phyloP scores from a whole-genome alignment of 371 early-diverging fungal genomes.

The Coemansia sp. region DNA sequence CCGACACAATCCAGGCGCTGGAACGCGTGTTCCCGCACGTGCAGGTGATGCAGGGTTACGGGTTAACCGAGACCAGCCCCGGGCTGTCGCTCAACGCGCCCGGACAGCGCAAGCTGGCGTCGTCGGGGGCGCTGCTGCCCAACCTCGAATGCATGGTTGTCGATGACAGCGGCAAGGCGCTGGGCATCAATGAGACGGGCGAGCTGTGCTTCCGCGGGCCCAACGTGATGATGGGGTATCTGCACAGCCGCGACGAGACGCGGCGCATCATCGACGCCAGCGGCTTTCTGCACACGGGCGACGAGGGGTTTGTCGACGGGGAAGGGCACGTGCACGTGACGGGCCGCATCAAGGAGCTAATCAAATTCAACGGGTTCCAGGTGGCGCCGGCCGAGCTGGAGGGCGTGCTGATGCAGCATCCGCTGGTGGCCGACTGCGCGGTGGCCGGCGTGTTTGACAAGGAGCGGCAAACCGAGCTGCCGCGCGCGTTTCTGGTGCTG shows the following conservation, averaged over 20 bases:
- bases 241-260: constrained; percentile 70
- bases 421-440: constrained; percentile 71
- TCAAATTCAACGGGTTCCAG: constrained; percentile 79
- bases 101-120: constrained; percentile 39
- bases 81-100: constrained; percentile 48
- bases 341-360: constrained; percentile 66
- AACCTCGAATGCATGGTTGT: constrained; percentile 70
- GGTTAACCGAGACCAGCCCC: constrained; percentile 69
- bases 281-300: constrained; percentile 85
- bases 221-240: constrained; percentile 78
- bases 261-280: constrained; percentile 61
- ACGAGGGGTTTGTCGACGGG: constrained; percentile 57
- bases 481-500: constrained; percentile 76
- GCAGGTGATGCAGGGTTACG: constrained; percentile 70
- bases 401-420: constrained; percentile 69
- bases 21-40: constrained; percentile 53
- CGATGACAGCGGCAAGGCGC: constrained; percentile 44
- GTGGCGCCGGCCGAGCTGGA: constrained; percentile 83
- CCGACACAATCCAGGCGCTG: constrained; percentile 59
- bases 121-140: constrained; percentile 63
- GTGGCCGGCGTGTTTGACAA: constrained; percentile 68
- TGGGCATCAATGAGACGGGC: constrained; percentile 46
- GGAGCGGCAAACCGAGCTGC: constrained; percentile 73
- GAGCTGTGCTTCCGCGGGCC: constrained; percentile 84
- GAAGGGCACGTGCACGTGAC: no score